phyloP scores from a whole-genome alignment of 805 yeast genomes.

The Hanseniaspora lindneri region DNA sequence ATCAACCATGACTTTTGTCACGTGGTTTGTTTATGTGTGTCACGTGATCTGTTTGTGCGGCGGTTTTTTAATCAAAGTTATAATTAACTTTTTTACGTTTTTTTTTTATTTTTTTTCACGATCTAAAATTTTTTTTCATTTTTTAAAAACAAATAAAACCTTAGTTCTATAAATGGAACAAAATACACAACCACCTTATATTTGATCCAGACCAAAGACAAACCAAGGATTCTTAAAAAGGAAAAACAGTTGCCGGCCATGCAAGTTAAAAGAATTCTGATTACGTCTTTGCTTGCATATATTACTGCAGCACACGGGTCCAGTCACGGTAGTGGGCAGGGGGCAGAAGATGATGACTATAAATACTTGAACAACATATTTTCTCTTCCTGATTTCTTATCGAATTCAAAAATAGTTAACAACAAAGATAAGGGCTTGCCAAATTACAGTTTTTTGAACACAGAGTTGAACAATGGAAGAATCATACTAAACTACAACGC shows the following conservation, averaged over 20 bases:
- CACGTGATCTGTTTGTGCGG: too few relatives aligned
- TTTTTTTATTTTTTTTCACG: too few relatives aligned
- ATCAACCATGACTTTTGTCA: too few relatives aligned
- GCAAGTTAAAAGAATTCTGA: neutral
- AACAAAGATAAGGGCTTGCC: constrained; percentile 14
- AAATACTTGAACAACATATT: constrained; percentile 8
- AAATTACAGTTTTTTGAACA: constrained; percentile 7
- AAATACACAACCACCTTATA: too few relatives aligned
- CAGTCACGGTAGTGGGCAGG: neutral
- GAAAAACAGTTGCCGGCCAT: neutral
- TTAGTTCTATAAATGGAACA: too few relatives aligned
- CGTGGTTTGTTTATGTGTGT: too few relatives aligned
- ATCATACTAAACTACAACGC: constrained; percentile 7
- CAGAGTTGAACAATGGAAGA: constrained; percentile 12
- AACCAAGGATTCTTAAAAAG: too few relatives aligned
- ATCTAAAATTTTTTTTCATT: too few relatives aligned
- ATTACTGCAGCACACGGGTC: neutral
- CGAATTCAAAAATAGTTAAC: constrained; percentile 7
- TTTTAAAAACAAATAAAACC: too few relatives aligned
- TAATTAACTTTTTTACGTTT: too few relatives aligned
- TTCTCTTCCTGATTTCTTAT: constrained; percentile 9
- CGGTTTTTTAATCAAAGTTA: too few relatives aligned
- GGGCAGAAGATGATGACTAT: constrained; percentile 10
- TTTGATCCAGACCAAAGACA: too few relatives aligned
- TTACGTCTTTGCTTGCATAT: neutral